These are phyloP conservation scores for Ustilaginoidea virens DNA, from an alignment of 2,329 filamentous ascomycete genomes.

Conservation along the genomic window DNA sequence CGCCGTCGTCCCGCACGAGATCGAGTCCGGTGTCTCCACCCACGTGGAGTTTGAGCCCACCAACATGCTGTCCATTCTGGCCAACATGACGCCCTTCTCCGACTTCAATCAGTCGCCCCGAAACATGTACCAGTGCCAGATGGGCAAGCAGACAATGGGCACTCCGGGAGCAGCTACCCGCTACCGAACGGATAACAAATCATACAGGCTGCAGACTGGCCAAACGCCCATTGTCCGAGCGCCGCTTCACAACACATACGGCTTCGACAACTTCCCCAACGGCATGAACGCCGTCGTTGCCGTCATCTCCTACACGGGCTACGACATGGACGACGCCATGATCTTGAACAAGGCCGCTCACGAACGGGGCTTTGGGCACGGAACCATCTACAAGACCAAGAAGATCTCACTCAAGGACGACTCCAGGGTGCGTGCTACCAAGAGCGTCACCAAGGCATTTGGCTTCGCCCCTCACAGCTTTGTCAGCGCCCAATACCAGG, in stretches of 20 bases:
- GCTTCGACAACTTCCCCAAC: conserved; percentile 95
- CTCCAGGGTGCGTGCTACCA: conserved; percentile 47
- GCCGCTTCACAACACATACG: conserved; percentile 88
- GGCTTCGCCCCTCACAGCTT: conserved; percentile 72
- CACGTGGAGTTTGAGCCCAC: conserved; percentile 92
- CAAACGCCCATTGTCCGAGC: conserved; percentile 89
- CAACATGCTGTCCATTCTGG: conserved; percentile 92
- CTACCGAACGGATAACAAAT: conserved; percentile 93
- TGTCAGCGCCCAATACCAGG: conserved; percentile 54
- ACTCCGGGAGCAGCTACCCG: conserved; percentile 74
- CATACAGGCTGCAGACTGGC: conserved; percentile 85
- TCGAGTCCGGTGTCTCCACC: conserved; percentile 75
- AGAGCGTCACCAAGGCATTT: conserved; percentile 66
- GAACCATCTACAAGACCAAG: conserved; percentile 96
- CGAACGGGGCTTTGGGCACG: conserved; percentile 88
- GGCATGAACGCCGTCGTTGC: conserved; percentile 91
- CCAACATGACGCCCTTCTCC: conserved; percentile 97
- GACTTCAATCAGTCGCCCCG: conserved; percentile 96
- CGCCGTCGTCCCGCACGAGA: conserved; percentile 75
- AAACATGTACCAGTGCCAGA: conserved; percentile 99
- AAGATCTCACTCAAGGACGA: conserved; percentile 77
- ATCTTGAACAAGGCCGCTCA: conserved; percentile 96
- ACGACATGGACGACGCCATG: conserved; percentile 99
- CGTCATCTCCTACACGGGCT: conserved; percentile 96
- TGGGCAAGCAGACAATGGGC: conserved; percentile 99